These are phyloP conservation scores for Candida orba DNA, from an alignment of 805 yeast species.

Conservation along the genomic window DNA sequence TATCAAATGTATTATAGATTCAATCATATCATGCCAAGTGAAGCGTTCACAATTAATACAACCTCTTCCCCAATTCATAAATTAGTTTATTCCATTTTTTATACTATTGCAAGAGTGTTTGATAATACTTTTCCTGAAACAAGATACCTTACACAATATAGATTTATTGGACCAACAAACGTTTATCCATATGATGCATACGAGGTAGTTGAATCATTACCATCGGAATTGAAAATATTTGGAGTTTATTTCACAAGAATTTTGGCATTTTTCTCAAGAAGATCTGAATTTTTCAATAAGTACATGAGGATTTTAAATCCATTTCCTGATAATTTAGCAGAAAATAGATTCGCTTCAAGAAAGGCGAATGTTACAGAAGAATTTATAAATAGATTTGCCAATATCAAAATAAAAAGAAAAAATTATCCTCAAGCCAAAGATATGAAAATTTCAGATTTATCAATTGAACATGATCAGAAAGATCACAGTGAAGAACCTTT, in stretches of 20 bases:
- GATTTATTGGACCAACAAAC: conserved; percentile 22
- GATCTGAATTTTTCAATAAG: conserved; percentile 16
- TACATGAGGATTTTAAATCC: conserved; percentile 17
- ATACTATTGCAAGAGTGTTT: conserved; percentile 11
- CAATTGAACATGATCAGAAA: not conserved
- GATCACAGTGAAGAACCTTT: conserved; percentile 3
- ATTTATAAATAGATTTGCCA: conserved; percentile 11
- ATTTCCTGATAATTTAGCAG: conserved; percentile 13
- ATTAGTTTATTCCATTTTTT: conserved; percentile 13
- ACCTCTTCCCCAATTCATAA: conserved; percentile 9
- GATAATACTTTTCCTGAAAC: conserved; percentile 22
- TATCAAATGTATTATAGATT: conserved; percentile 14
- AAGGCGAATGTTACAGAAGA: conserved; percentile 14
- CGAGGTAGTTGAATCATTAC: conserved; percentile 4
- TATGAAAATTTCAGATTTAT: not conserved
- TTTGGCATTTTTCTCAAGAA: conserved; percentile 17
- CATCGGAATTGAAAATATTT: conserved; percentile 7
- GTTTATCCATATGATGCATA: conserved; percentile 15
- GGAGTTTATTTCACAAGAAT: conserved; percentile 16
- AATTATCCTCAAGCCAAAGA: conserved; percentile 17
- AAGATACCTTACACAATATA: conserved; percentile 12
- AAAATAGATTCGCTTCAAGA: conserved; percentile 18
- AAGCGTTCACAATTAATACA: conserved; percentile 9
- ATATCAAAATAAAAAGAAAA: conserved; percentile 7
- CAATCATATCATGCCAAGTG: conserved; percentile 15